Evolutionary conservation across 2,329 filamentous ascomycete species (phyloP), one percentile per base, ranked within the genome.

Genomic region (Madurella fahalii): DNA sequence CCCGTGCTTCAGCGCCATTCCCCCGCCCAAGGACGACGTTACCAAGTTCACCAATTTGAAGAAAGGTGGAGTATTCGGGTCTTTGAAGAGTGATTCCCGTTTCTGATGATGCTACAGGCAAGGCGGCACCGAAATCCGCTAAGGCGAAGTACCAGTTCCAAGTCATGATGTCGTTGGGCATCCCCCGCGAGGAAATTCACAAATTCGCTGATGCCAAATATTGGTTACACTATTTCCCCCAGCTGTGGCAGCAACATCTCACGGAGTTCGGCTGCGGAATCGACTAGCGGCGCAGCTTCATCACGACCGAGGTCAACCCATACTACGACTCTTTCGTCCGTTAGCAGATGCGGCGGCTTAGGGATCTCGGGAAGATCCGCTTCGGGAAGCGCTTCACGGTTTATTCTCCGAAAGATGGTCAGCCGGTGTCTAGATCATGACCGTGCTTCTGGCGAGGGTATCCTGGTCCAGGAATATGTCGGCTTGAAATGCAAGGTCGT

Each of bases 261-360:
- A 87, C 83, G 64, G 85, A 85, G 68, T 82, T 96, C 59, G 91
- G 91, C 58, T 85, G 85, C 49, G 79, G 90, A 64, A 86, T 95
- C 65, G 91, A 95, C 68, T 96, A 90, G 90, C 81, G 90, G 65
- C 79, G 91, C 68, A 85, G 86, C 32, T 88, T 96, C 62, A 86
- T 95, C 59, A 96, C 92, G 9, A 96, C 92, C 1, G 90, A 95
- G 64, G 89, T 89, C 20, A 96, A 96, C 71, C 90, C 89, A 4
- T 96, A 92, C 76, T 96, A 93, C 68, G 90, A 96, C 68, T 81
- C 89, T 5, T 96, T 96, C 66, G 85, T 96, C 40, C 78, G 87
- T 64, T 96, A 91, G 92, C 92, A 96, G 73, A 95, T 95, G 88
- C 91, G 89, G 68, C 86, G 87, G 59, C 78, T 95, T 46, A 88